These are phyloP conservation scores for Lotus japonicus DNA, from an alignment of 306 rosid genomes.

Conservation along the genomic window DNA sequence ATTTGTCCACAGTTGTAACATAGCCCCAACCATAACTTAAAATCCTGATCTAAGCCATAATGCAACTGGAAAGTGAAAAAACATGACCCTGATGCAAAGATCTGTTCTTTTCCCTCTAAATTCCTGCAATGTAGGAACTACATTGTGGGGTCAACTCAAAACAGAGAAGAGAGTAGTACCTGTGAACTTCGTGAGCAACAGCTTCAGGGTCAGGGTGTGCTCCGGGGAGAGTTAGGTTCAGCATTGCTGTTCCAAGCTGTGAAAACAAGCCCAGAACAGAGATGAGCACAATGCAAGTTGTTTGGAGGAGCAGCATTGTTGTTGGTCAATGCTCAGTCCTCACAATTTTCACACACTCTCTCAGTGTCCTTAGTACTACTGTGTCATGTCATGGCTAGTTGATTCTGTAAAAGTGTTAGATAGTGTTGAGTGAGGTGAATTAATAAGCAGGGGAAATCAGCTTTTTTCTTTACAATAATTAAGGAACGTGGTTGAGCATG, in stretches of 20 bases:
- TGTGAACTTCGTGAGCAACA: constrained; percentile 72
- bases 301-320: constrained; percentile 35
- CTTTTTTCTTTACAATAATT: neutral
- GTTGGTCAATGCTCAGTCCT: neutral
- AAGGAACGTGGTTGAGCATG: constrained; percentile 20
- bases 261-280: constrained; percentile 34
- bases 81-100: constrained; percentile 4
- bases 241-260: constrained; percentile 31
- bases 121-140: neutral
- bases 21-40: neutral
- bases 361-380: neutral
- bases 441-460: constrained; percentile 5
- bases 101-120: neutral
- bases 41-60: too few species aligned
- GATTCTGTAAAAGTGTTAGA: constrained; percentile 23
- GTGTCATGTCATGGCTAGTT: neutral
- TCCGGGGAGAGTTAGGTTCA: constrained; percentile 79
- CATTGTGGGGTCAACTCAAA: neutral
- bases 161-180: constrained; percentile 37
- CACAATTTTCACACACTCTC: neutral
- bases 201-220: constrained; percentile 84
- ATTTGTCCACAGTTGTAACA: neutral
- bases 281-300: constrained; percentile 50
- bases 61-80: neutral
- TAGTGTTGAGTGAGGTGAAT: constrained; percentile 15